Evolutionary conservation across 176 grass and related monocot species (phyloP).

Genomic region (Avena insularis): DNA sequence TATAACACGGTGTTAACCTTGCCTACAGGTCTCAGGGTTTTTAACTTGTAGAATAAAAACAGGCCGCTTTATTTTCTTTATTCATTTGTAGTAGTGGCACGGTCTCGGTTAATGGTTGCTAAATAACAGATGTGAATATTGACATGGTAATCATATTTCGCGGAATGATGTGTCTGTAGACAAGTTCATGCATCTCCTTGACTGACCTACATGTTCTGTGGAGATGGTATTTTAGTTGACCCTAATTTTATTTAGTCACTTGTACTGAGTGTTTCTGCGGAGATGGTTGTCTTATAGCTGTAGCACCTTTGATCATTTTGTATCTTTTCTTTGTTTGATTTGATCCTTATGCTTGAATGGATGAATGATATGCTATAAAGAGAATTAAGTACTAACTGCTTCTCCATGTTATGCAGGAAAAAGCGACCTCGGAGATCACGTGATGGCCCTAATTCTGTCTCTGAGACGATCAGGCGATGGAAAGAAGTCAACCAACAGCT

Average conservation of each 20-base stretch:
- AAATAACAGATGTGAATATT: not conserved
- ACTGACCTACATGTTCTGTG: not conserved
- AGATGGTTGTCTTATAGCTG: not conserved
- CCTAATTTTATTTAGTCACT: not conserved
- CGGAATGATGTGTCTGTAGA: not conserved
- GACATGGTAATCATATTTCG: no score
- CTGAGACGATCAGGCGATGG: slow-evolving; percentile 64
- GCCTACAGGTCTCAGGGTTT: not conserved
- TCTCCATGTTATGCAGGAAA: slow-evolving; percentile 50
- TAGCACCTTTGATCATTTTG: not conserved
- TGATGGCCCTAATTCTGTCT: slow-evolving; percentile 65
- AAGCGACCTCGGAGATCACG: slow-evolving; percentile 70
- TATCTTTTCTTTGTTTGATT: not conserved
- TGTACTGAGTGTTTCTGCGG: not conserved
- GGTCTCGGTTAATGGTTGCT: not conserved
- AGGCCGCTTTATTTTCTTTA: not conserved
- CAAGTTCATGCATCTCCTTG: not conserved
- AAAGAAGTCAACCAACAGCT: slow-evolving; percentile 64
- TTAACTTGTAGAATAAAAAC: not conserved
- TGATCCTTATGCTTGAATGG: not conserved
- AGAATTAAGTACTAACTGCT: slow-evolving; percentile 23
- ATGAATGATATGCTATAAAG: slow-evolving; percentile 23
- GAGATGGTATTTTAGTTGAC: not conserved
- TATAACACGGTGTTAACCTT: no score
- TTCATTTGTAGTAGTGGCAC: not conserved